Percentiles rank a stretch among this genome's conserved stretches.
These are phyloP conservation scores for Tympanopsis confertula DNA, from an alignment of 2,329 filamentous ascomycete species.

Conservation along the genomic window DNA sequence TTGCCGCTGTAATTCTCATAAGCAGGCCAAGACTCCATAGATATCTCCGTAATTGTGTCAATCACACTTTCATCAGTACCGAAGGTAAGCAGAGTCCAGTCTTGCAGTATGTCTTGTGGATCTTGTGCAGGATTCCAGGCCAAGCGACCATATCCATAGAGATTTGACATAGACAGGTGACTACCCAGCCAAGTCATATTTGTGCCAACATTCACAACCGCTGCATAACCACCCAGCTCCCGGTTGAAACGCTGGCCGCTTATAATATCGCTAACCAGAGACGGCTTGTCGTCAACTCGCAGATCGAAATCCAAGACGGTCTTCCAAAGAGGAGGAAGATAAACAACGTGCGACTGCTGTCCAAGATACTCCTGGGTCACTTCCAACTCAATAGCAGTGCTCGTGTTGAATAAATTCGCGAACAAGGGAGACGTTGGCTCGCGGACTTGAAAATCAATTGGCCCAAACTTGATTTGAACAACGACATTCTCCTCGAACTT, in stretches of 20 bases:
- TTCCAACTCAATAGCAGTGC: conserved; percentile 49
- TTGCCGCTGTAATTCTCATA: conserved; percentile 65
- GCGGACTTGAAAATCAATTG: conserved; percentile 64
- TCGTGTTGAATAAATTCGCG: conserved; percentile 30
- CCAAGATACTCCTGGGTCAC: conserved; percentile 62
- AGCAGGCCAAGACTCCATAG: conserved; percentile 57
- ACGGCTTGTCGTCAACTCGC: conserved; percentile 41
- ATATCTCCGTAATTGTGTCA: conserved; percentile 47
- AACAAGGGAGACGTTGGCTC: conserved; percentile 58
- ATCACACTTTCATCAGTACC: conserved; percentile 39
- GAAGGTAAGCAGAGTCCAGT: conserved; percentile 62
- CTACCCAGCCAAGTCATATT: conserved; percentile 60
- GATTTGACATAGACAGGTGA: conserved; percentile 59
- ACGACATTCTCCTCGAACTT: conserved; percentile 61
- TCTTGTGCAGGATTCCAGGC: conserved; percentile 49
- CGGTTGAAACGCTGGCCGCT: conserved; percentile 46
- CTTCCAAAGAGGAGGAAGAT: conserved; percentile 58
- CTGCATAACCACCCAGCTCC: conserved; percentile 48
- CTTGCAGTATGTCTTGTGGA: conserved; percentile 37
- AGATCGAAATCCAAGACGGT: conserved; percentile 57
- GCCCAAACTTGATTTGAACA: conserved; percentile 64
- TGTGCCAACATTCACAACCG: conserved; percentile 55
- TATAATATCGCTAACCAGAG: conserved; percentile 46
- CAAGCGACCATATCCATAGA: conserved; percentile 57
- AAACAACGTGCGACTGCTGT: conserved; percentile 59